phyloP scores from a whole-genome alignment of 768 basidiomycete species.

The Calocybe gangraenosa region DNA sequence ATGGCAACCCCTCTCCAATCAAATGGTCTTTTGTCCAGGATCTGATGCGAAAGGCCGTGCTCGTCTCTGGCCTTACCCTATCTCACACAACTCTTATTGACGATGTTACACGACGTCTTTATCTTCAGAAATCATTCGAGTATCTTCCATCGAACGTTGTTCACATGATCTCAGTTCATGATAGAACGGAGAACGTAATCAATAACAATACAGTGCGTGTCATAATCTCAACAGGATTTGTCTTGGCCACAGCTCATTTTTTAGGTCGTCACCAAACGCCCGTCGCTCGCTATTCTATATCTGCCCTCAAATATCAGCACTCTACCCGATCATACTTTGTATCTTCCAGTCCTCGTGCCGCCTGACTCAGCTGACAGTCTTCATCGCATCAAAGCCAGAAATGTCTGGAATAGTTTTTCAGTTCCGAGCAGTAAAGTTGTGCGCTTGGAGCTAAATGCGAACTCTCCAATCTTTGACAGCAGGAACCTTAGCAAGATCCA shows the following conservation, averaged over 20 bases:
- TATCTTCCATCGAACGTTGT: conserved; percentile 20
- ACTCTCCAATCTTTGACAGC: conserved; percentile 41
- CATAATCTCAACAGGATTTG: conserved; percentile 24
- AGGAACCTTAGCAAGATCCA: conserved; percentile 40
- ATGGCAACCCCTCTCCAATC: conserved; percentile 53
- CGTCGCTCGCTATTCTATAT: conserved; percentile 67
- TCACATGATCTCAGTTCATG: conserved; percentile 31
- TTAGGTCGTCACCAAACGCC: conserved; percentile 34
- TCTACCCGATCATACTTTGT: conserved; percentile 37
- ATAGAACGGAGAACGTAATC: conserved; percentile 28
- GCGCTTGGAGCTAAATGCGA: conserved; percentile 28
- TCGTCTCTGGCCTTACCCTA: conserved; percentile 32
- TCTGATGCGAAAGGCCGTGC: conserved; percentile 52
- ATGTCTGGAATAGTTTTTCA: conserved; percentile 39
- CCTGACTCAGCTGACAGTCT: conserved; percentile 14
- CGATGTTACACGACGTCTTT: conserved; percentile 23
- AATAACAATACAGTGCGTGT: conserved; percentile 31
- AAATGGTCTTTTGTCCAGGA: conserved; percentile 61
- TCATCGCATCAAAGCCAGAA: conserved; percentile 28
- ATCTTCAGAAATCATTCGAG: conserved; percentile 23
- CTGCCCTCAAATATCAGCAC: conserved; percentile 45
- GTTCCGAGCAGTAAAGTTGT: conserved; percentile 38
- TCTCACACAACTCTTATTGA: conserved; percentile 21
- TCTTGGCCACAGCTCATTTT: conserved; percentile 38
- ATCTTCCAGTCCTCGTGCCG: conserved; percentile 55